These are phyloP conservation scores for Brassica rapa DNA, from an alignment of 345 rosid genomes.

Conservation along the genomic window DNA sequence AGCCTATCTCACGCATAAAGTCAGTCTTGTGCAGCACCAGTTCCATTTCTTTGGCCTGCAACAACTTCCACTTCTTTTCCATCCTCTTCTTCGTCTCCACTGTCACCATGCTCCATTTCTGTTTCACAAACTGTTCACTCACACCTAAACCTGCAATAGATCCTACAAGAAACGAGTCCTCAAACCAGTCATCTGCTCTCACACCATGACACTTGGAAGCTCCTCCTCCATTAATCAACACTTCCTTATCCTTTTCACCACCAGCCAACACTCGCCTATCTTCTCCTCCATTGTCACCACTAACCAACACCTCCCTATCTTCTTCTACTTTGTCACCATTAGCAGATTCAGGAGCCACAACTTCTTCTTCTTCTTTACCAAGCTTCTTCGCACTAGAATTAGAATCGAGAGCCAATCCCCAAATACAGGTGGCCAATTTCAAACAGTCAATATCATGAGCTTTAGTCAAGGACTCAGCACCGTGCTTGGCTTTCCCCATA, in stretches of 20 bases:
- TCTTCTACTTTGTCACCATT: background rate
- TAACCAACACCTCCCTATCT: background rate
- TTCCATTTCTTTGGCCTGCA: conserved; percentile 8
- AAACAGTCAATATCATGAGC: conserved; percentile 36
- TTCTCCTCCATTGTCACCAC: background rate
- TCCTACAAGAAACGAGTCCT: background rate
- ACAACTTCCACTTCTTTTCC: background rate
- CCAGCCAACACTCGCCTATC: background rate
- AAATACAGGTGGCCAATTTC: conserved; percentile 35
- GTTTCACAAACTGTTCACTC: background rate
- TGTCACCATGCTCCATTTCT: conserved; percentile 3
- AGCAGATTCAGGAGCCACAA: background rate
- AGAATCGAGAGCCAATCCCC: conserved; percentile 35
- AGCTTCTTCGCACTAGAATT: background rate
- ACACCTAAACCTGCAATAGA: background rate
- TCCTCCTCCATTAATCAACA: background rate
- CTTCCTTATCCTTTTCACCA: background rate
- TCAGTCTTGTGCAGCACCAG: background rate
- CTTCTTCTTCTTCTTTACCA: background rate
- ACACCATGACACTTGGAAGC: background rate
- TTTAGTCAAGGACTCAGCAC: conserved; percentile 25
- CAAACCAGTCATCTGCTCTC: conserved; percentile 11
- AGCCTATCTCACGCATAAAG: background rate
- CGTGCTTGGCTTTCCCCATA: conserved; percentile 16
- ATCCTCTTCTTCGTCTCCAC: conserved; percentile 1